Evolutionary conservation across 2,329 filamentous ascomycete species (phyloP).

Genomic region (Aspergillus puulaauensis): DNA sequence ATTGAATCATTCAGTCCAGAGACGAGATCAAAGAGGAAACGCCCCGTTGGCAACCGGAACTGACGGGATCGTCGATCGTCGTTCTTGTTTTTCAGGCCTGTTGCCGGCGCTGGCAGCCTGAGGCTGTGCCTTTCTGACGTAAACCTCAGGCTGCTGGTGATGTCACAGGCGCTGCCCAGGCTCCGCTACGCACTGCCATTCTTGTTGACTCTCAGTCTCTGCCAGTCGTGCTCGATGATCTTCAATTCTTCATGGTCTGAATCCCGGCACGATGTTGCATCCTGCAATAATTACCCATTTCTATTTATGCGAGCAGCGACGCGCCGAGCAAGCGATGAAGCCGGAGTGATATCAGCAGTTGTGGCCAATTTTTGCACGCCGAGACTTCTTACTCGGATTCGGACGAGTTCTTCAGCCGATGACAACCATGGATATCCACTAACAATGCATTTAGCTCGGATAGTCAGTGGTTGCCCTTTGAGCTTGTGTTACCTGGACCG

Average conservation of each 20-base stretch:
- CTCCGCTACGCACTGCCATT: not conserved
- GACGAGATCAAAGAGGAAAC: too few species aligned
- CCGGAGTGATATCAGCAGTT: not conserved
- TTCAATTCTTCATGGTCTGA: not conserved
- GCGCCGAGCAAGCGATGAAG: not conserved
- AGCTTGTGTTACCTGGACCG: too few species aligned
- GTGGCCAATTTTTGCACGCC: not conserved
- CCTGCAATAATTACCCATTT: not conserved
- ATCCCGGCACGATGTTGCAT: not conserved
- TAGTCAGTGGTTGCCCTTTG: too few species aligned
- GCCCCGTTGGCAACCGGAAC: not conserved
- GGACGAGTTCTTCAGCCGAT: not conserved
- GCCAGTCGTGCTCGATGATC: not conserved
- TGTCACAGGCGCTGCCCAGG: conserved; percentile 2
- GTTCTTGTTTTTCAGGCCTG: not conserved
- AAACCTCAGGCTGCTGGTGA: not conserved
- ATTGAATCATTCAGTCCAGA: not conserved
- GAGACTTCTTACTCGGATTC: not conserved
- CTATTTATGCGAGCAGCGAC: not conserved
- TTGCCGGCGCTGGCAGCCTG: not conserved
- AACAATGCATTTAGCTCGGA: too few species aligned
- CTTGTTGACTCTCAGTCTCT: not conserved
- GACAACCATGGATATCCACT: not conserved
- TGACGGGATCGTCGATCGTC: not conserved
- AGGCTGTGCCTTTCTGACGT: conserved; percentile 2